Percentiles rank a stretch among this genome's conserved stretches.
Conservation (phyloP, 495 filamentous ascomycete genomes). For the Xylaria cubensis region DNA sequence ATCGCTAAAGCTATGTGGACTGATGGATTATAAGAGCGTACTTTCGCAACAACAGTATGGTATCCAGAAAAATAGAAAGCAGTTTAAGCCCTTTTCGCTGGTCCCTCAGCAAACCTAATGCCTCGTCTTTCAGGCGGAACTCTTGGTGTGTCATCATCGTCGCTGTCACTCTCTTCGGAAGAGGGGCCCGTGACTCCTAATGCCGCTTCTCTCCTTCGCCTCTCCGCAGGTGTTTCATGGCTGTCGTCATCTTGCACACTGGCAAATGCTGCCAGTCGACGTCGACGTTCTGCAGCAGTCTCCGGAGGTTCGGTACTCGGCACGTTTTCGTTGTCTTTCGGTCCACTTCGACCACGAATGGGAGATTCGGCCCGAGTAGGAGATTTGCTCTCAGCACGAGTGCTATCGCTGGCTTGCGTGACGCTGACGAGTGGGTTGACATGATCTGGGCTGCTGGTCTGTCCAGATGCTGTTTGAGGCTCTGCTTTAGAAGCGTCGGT, state of each 20-base stretch:
- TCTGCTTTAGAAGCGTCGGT: constrained; percentile 41
- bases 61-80: constrained; percentile 1
- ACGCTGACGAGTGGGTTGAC: constrained; percentile 37
- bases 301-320: constrained; percentile 41
- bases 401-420: constrained; percentile 34
- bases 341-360: constrained; percentile 32
- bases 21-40: not conserved
- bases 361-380: constrained; percentile 23
- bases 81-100: constrained; percentile 33
- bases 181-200: constrained; percentile 63
- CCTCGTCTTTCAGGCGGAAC: constrained; percentile 50
- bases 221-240: constrained; percentile 83
- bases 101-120: constrained; percentile 56
- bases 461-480: not conserved
- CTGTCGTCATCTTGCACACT: constrained; percentile 53
- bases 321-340: constrained; percentile 24
- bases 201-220: constrained; percentile 81
- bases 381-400: constrained; percentile 29
- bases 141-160: constrained; percentile 65
- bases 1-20: constrained; percentile 7
- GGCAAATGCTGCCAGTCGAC: constrained; percentile 47
- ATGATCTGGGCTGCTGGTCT: constrained; percentile 27
- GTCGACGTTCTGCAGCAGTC: constrained; percentile 51
- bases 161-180: constrained; percentile 65
- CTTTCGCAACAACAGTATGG: not conserved